These are phyloP conservation scores for Magnolia sinica DNA, from an alignment of 164 flowering plant species.

Conservation along the genomic window DNA sequence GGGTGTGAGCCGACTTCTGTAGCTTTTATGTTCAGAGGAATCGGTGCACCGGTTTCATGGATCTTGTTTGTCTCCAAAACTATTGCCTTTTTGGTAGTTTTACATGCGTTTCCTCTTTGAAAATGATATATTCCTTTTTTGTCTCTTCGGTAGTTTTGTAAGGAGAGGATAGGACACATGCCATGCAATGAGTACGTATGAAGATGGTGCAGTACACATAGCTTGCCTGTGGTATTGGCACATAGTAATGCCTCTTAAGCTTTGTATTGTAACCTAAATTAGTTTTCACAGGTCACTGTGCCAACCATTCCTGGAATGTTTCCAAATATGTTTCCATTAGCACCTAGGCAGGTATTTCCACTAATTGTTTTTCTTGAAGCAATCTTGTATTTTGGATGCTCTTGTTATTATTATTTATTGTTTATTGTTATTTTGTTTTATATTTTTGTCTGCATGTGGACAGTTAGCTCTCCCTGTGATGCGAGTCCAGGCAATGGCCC, in stretches of 20 bases:
- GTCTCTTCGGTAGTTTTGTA: constrained; percentile 20
- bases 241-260: neutral
- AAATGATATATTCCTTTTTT: constrained; percentile 32
- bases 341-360: constrained; percentile 60
- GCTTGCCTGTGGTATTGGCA: neutral
- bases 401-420: neutral
- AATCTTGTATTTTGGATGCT: neutral
- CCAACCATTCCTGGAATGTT: constrained; percentile 80
- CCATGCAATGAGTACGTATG: constrained; percentile 11
- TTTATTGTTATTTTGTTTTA: neutral
- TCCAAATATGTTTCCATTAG: constrained; percentile 71
- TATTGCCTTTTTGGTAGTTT: constrained; percentile 80
- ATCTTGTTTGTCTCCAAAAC: constrained; percentile 82
- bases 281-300: constrained; percentile 52
- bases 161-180: constrained; percentile 23
- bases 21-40: constrained; percentile 91
- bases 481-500: constrained; percentile 98
- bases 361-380: neutral
- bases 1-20: constrained; percentile 99
- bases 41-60: constrained; percentile 82
- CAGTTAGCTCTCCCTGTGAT: constrained; percentile 70
- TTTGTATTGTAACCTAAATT: constrained; percentile 6
- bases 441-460: neutral
- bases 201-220: constrained; percentile 10
- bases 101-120: constrained; percentile 47